Evolutionary conservation across 257 asterid genomes (phyloP), one percentile per base, ranked within the genome.

Genomic region (Leptodermis oblonga): DNA sequence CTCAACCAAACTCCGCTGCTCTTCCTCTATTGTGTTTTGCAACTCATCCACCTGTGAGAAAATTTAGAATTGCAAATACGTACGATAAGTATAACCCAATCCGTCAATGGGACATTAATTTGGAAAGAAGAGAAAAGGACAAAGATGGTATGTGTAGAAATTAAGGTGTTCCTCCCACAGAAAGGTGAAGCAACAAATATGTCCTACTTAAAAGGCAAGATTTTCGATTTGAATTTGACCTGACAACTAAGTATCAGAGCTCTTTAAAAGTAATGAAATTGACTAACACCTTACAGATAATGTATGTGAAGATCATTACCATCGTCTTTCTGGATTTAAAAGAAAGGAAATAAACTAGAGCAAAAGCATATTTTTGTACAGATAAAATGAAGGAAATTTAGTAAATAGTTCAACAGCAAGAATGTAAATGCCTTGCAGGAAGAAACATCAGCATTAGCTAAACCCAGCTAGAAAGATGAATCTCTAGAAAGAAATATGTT

Each of bases 1-100:
- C 83, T 92, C 98, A 72, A 84, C 76, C 84, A 92, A 80, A 77
- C 76, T 87, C 81, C 81, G 77, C 63, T 93, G 94, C 62, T 90
- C 98, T 49, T 90, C 98, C 85, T 90, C 98, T 58, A 93, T 85
- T 55, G 96, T 90, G 85, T 74, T 86, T 63, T 93, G 98, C 70
- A 93, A 75, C 82, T 90, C 98, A 82, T 93, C 98, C 80, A 93
- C 98, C 97, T 93, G 86, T 20, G 61, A 69, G 15, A 68, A 74
- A 68, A 65, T 30, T 43, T 34, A 43, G 42, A 51, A 62, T 34
- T 3, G 4, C 43, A 71, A 39, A 42, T 73, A 51, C 73, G 17
- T 71, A 74, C 48, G 69, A 68, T 55, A 70, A 39, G 31, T 12
- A 53, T 26, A 68, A 39, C 39, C 14, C 46, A 65, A 67, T 26